Percentiles rank a stretch among this genome's conserved stretches.
Evolutionary conservation across 352 stramenopile species (phyloP).

Genomic region (Phytophthora pisi): DNA sequence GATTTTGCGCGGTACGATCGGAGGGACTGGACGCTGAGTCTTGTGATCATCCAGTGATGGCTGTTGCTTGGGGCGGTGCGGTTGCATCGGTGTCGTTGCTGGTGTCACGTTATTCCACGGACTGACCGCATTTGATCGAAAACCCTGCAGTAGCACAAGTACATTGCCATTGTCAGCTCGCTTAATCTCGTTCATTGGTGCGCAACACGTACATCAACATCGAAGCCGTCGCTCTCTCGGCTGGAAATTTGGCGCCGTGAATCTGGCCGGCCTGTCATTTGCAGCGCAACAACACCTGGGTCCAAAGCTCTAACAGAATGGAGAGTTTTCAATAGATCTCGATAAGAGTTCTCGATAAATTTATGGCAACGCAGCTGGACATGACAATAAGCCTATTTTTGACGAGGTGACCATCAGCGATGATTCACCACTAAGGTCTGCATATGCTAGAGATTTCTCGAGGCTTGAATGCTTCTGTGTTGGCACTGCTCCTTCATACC

Average conservation of each 20-base stretch:
- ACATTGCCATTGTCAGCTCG: no score
- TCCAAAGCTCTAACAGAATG: not conserved
- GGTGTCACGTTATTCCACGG: slow-evolving; percentile 30
- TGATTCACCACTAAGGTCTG: no score
- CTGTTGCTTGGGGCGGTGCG: slow-evolving; percentile 11
- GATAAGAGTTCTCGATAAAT: not conserved
- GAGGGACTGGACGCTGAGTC: slow-evolving; percentile 15
- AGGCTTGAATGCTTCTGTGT: not conserved
- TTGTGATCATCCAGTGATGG: not conserved
- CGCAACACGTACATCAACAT: not conserved
- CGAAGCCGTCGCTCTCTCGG: slow-evolving; percentile 19
- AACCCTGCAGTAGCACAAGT: slow-evolving; percentile 5
- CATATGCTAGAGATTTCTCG: no score
- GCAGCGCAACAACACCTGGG: not conserved
- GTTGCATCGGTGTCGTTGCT: slow-evolving; percentile 22
- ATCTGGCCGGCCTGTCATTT: slow-evolving; percentile 19
- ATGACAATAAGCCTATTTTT: slow-evolving; percentile 10
- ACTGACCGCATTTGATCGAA: slow-evolving; percentile 22
- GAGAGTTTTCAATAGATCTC: not conserved
- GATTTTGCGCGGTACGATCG: slow-evolving; percentile 20
- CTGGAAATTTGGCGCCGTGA: slow-evolving; percentile 18
- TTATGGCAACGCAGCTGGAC: not conserved
- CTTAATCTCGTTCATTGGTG: no score
- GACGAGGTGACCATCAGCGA: not conserved
- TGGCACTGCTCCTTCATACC: not conserved